Evolutionary conservation across 2,329 filamentous ascomycete species (phyloP).

Genomic region (Epichloe amarillans): DNA sequence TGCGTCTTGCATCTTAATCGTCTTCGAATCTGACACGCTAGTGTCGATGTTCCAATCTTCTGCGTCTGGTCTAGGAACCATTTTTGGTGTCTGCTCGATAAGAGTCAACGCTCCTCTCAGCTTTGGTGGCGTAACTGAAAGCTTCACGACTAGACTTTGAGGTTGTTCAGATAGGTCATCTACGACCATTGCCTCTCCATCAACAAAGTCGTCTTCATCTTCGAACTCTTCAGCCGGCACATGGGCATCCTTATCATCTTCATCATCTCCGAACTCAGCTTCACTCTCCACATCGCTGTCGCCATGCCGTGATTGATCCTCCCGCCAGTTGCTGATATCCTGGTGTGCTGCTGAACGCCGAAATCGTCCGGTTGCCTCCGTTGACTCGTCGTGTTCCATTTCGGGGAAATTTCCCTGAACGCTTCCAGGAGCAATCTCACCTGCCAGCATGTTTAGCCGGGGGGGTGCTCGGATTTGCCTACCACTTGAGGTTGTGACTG

Average conservation of each 20-base stretch:
- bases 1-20: constrained; percentile 16
- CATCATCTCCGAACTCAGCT: constrained; percentile 64
- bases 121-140: constrained; percentile 38
- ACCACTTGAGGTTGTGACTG: constrained; percentile 68
- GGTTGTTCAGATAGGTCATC: constrained; percentile 35
- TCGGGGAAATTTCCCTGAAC: constrained; percentile 31
- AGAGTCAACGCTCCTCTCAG: constrained; percentile 19
- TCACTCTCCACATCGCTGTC: constrained; percentile 55
- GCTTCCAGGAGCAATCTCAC: constrained; percentile 32
- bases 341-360: constrained; percentile 35
- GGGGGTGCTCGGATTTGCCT: constrained; percentile 62
- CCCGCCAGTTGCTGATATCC: constrained; percentile 35
- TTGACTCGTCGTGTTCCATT: constrained; percentile 24
- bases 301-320: constrained; percentile 23
- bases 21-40: constrained; percentile 6
- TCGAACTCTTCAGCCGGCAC: constrained; percentile 43
- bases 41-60: constrained; percentile 9
- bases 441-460: constrained; percentile 50
- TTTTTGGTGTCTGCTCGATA: constrained; percentile 11
- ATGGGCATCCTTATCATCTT: constrained; percentile 56
- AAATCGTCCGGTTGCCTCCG: constrained; percentile 34
- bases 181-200: constrained; percentile 41
- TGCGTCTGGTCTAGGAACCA: constrained; percentile 11
- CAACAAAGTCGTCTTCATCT: constrained; percentile 46
- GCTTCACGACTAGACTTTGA: constrained; percentile 61